phyloP scores from a whole-genome alignment of 129 eudicot genomes.

The Saussurea involucrata region DNA sequence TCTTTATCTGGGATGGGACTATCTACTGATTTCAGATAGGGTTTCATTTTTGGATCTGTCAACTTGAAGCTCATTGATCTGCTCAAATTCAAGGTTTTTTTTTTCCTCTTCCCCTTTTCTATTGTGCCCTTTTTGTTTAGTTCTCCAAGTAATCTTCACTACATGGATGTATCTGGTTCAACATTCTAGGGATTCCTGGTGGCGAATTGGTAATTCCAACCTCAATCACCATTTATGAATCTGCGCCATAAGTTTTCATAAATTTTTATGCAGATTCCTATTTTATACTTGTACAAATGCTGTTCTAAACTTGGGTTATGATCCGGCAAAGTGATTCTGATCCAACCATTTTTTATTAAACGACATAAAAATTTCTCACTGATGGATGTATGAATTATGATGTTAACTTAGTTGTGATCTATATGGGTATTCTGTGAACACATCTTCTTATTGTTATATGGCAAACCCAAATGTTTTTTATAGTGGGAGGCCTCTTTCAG shows the following conservation, averaged over 20 bases:
- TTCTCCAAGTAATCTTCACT: too few species aligned
- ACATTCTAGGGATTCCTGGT: neutral
- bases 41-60: neutral
- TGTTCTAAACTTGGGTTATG: neutral
- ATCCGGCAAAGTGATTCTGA: neutral
- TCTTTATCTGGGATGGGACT: constrained; percentile 8
- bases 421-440: neutral
- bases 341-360: neutral
- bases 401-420: neutral
- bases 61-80: neutral
- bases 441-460: neutral
- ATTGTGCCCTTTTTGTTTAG: neutral
- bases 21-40: neutral
- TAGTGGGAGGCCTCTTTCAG: too few species aligned
- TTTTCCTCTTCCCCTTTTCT: neutral
- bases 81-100: neutral
- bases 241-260: too few species aligned
- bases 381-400: neutral
- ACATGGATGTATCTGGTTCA: too few species aligned
- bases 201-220: neutral
- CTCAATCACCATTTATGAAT: neutral
- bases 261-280: too few species aligned
- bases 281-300: neutral
- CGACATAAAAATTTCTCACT: neutral
- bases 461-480: too few species aligned